These are phyloP conservation scores for Camellia sinensis DNA, from an alignment of 148 eudicot genomes.

Conservation along the genomic window DNA sequence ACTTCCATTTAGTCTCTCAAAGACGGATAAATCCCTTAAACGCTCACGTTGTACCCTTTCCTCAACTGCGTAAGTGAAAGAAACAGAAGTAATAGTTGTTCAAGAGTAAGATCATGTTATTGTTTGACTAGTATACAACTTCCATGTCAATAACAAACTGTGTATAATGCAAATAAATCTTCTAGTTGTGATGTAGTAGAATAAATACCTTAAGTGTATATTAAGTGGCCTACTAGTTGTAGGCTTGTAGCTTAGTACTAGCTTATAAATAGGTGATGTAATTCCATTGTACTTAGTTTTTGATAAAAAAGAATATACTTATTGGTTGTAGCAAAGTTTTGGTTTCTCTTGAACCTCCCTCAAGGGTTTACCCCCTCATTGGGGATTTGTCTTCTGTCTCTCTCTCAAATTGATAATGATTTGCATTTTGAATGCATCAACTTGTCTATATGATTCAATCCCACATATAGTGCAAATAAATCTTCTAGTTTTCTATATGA, in stretches of 20 bases:
- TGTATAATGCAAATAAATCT: neutral
- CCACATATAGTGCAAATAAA: neutral
- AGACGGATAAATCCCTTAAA: conserved; percentile 76
- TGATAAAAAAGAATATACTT: too few species aligned
- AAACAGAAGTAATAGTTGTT: neutral
- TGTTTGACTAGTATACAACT: neutral
- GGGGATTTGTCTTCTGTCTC: too few species aligned
- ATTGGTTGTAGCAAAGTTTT: too few species aligned
- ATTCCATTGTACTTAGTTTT: too few species aligned
- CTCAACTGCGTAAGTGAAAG: conserved; percentile 40
- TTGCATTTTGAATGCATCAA: too few species aligned
- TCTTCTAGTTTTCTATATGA: too few species aligned
- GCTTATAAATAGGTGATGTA: too few species aligned
- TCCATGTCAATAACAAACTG: neutral
- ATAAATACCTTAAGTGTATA: too few species aligned
- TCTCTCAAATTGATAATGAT: too few species aligned
- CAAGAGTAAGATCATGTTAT: neutral
- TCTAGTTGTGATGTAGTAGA: neutral
- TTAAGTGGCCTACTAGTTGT: neutral
- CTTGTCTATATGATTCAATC: neutral
- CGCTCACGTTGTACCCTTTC: conserved; percentile 83
- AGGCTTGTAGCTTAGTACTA: too few species aligned
- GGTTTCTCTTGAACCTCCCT: too few species aligned
- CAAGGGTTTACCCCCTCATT: too few species aligned
- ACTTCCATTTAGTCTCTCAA: conserved; percentile 81